Evolutionary conservation across 106 monocot genomes (phyloP).

Genomic region (Phalaenopsis aphrodite): DNA sequence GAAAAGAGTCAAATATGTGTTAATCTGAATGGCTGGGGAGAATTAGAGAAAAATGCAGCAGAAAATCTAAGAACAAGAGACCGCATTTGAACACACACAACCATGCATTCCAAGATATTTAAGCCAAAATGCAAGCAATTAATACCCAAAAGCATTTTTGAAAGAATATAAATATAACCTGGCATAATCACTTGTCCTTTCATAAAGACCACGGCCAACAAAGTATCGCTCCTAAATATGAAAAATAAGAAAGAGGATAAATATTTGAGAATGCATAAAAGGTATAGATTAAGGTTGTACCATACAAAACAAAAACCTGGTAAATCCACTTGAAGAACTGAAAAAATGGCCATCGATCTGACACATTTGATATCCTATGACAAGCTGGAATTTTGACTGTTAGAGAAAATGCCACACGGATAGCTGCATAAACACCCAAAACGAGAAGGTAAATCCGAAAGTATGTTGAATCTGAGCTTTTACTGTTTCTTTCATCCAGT

Average conservation of each 20-base stretch:
- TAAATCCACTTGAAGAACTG: conserved; percentile 99
- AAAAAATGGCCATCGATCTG: conserved; percentile 81
- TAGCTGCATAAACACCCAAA: conserved; percentile 69
- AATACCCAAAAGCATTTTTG: background rate
- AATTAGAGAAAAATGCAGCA: background rate
- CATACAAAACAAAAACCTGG: conserved; percentile 30
- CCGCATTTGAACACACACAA: background rate
- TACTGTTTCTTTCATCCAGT: conserved; percentile 54
- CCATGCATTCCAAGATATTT: background rate
- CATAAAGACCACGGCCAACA: conserved; percentile 94
- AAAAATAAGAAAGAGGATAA: background rate
- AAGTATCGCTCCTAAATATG: conserved; percentile 74
- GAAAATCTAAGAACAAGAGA: background rate
- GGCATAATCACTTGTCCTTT: conserved; percentile 72
- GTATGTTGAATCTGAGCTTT: conserved; percentile 65
- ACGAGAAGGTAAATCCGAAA: conserved; percentile 80
- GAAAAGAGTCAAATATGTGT: background rate
- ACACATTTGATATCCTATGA: conserved; percentile 56
- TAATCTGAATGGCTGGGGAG: background rate
- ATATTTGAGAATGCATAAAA: background rate
- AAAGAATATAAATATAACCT: conserved; percentile 33
- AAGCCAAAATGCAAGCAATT: background rate
- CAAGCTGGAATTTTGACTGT: conserved; percentile 82
- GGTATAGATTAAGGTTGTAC: background rate
- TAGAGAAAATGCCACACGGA: conserved; percentile 57